A percentile compares a stretch with the other conserved stretches of the same genome.
Conservation (phyloP, 2,329 filamentous ascomycete species). For the Ascochyta koolunga region DNA sequence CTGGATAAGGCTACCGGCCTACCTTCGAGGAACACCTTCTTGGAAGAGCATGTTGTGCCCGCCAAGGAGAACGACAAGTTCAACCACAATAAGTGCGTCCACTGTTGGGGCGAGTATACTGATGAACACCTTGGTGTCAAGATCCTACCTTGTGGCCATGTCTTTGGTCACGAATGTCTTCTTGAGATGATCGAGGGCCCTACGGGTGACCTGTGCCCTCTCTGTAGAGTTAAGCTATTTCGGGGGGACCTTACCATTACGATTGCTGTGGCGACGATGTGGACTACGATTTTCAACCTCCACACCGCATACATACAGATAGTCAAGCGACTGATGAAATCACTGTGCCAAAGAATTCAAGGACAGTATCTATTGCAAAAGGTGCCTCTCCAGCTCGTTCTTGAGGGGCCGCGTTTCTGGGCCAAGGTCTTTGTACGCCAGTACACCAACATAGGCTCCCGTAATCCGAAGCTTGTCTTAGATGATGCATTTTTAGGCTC, state of each 20-base stretch:
- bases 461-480: neutral
- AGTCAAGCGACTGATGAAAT: neutral
- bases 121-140: constrained; percentile 16
- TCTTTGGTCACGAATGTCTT: constrained; percentile 21
- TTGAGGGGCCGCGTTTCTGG: neutral
- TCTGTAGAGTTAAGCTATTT: constrained; percentile 15
- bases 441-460: neutral
- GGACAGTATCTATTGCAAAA: neutral
- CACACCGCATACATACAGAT: neutral
- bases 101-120: constrained; percentile 23
- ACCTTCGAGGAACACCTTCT: constrained; percentile 10
- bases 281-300: neutral
- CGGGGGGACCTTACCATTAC: neutral
- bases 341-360: neutral
- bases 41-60: constrained; percentile 13
- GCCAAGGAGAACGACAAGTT: constrained; percentile 18
- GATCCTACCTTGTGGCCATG: constrained; percentile 22
- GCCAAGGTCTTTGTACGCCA: neutral
- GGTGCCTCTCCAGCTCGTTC: neutral
- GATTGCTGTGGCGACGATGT: neutral
- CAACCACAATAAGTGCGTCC: constrained; percentile 19
- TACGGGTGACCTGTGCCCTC: constrained; percentile 16
- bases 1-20: neutral
- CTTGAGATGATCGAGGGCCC: constrained; percentile 1
- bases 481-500: neutral